Evolutionary conservation across 1,284 basidiomycete species (phyloP).

Genomic region (Chalciporus sp.): DNA sequence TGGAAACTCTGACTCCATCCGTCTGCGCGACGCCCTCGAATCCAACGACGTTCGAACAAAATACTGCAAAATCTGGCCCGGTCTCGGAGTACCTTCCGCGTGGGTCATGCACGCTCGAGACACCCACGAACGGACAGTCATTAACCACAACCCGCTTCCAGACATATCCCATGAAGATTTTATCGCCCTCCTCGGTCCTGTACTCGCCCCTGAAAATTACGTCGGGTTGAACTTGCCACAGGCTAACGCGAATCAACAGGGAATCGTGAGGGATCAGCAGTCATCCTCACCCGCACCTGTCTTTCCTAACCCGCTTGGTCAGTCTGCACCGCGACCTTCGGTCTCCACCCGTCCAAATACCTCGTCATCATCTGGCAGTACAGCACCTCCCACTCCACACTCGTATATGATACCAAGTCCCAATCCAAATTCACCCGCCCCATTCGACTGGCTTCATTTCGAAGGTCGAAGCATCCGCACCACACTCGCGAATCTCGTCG

Average conservation of each 20-base stretch:
- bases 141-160: conserved; percentile 83
- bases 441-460: conserved; percentile 83
- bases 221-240: conserved; percentile 23
- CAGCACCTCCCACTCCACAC: conserved; percentile 7
- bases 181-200: conserved; percentile 70
- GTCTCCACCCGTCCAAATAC: conserved; percentile 28
- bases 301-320: conserved; percentile 39
- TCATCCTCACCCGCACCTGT: conserved; percentile 39
- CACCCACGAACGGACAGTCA: conserved; percentile 62
- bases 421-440: conserved; percentile 63
- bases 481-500: conserved; percentile 73
- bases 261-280: conserved; percentile 30
- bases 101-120: conserved; percentile 80
- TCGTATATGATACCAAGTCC: conserved; percentile 29
- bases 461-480: conserved; percentile 76
- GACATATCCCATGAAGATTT: conserved; percentile 85
- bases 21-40: conserved; percentile 66
- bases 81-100: conserved; percentile 73
- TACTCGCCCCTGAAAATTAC: conserved; percentile 79
- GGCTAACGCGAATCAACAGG: conserved; percentile 18
- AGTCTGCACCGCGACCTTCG: conserved; percentile 33
- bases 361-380: conserved; percentile 12
- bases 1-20: conserved; percentile 66
- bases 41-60: conserved; percentile 66
- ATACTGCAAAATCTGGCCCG: conserved; percentile 73